Evolutionary conservation across 176 grass and related monocot species (phyloP).

Genomic region (Chrysopogon serrulatus): DNA sequence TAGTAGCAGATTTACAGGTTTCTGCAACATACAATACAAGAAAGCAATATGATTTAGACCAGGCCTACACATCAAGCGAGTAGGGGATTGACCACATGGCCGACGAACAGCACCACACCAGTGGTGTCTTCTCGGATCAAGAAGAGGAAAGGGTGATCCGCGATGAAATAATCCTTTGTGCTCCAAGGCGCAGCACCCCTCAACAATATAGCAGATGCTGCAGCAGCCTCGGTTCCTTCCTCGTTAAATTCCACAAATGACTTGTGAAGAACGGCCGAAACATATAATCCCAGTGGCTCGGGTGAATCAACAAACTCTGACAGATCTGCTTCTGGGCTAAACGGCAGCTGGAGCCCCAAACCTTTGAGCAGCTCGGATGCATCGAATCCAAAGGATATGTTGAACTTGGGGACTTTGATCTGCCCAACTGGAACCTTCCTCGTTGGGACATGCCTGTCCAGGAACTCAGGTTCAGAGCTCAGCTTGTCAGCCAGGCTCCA

Average conservation of each 20-base stretch:
- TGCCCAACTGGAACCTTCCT: conserved; percentile 38
- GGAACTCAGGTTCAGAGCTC: conserved; percentile 45
- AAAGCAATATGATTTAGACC: too few relatives aligned
- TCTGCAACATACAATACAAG: too few relatives aligned
- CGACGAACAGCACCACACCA: too few relatives aligned
- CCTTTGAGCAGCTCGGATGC: conserved; percentile 43
- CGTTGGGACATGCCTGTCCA: conserved; percentile 39
- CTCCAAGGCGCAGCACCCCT: not conserved
- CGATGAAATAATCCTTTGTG: conserved; percentile 28
- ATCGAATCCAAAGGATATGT: conserved; percentile 68
- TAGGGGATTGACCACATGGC: too few relatives aligned
- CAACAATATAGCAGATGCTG: conserved; percentile 18
- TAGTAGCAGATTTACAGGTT: too few relatives aligned
- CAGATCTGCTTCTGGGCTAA: too few relatives aligned
- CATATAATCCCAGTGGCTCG: not conserved
- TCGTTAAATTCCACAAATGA: conserved; percentile 66
- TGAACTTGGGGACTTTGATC: conserved; percentile 76
- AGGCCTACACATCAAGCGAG: too few relatives aligned
- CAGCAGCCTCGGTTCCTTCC: conserved; percentile 77
- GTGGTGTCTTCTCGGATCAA: conserved; percentile 53
- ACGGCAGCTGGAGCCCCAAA: conserved; percentile 56
- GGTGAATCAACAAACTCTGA: conserved; percentile 53
- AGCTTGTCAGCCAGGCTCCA: conserved; percentile 51
- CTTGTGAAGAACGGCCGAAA: conserved; percentile 71
- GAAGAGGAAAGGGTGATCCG: conserved; percentile 50